phyloP scores from a whole-genome alignment of 257 asterid species.

The Solanum appendiculatum region DNA sequence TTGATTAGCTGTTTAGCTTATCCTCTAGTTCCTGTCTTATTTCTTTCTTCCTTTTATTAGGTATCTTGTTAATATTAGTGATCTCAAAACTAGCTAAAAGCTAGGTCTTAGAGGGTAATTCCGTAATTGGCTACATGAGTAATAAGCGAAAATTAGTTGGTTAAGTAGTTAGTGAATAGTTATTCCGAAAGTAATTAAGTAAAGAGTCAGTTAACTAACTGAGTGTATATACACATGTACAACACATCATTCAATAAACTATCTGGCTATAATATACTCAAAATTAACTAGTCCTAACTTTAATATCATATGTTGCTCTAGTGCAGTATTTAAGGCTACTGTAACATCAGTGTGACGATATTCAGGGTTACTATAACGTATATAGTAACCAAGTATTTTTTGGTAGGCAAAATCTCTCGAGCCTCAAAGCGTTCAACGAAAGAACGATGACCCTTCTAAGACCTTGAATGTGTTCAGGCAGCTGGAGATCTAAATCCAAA shows the following conservation, averaged over 20 bases:
- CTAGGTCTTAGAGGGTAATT: too few species aligned
- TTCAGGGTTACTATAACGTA: slow-evolving; percentile 34
- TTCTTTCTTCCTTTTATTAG: background rate
- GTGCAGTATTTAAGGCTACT: slow-evolving; percentile 31
- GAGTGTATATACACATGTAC: background rate
- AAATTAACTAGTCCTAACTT: slow-evolving; percentile 20
- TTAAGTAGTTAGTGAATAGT: too few species aligned
- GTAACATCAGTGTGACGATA: slow-evolving; percentile 23
- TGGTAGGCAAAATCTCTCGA: slow-evolving; percentile 38
- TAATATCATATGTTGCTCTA: slow-evolving; percentile 24
- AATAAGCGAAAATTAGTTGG: too few species aligned
- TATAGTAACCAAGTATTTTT: slow-evolving; percentile 33
- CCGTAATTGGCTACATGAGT: too few species aligned
- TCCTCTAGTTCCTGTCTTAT: too few species aligned
- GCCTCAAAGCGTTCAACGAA: slow-evolving; percentile 29
- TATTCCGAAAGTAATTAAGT: too few species aligned
- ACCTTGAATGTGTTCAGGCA: slow-evolving; percentile 17
- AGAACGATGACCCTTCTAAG: slow-evolving; percentile 24
- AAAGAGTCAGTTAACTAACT: too few species aligned
- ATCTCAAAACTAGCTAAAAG: too few species aligned
- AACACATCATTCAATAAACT: background rate
- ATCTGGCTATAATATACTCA: too few species aligned
- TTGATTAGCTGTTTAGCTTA: background rate
- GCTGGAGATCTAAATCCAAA: slow-evolving; percentile 4
- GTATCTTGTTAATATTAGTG: background rate